These are phyloP conservation scores for Xylogone sp. DNA, from an alignment of 2,329 filamentous ascomycete species.

Conservation along the genomic window DNA sequence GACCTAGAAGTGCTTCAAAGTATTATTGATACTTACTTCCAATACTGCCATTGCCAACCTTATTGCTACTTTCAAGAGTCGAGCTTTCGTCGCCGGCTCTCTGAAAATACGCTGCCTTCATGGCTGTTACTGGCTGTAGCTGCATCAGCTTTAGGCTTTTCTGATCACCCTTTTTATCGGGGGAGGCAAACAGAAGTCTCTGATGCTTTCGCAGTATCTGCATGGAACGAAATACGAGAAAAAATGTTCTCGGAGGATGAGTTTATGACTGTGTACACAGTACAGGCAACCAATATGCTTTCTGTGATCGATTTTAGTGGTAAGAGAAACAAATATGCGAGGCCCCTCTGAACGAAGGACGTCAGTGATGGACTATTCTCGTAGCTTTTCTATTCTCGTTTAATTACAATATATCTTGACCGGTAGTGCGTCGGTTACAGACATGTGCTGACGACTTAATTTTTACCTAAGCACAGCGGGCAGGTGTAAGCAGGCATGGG, in stretches of 20 bases:
- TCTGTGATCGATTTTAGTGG: conserved; percentile 35
- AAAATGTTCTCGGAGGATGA: background rate
- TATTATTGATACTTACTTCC: background rate
- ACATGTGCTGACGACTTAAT: too few relatives aligned
- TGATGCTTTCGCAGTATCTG: background rate
- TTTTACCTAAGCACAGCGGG: background rate
- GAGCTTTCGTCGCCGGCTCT: background rate
- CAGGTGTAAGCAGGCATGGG: conserved; percentile 26
- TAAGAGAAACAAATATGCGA: conserved; percentile 16
- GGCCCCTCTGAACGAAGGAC: background rate
- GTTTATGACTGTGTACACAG: background rate
- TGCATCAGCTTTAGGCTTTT: background rate
- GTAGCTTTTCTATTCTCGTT: too few relatives aligned
- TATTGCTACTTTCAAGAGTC: background rate
- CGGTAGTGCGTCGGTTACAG: too few relatives aligned
- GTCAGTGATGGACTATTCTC: too few relatives aligned
- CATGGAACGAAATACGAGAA: background rate
- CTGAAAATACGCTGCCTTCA: background rate
- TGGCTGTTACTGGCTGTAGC: background rate
- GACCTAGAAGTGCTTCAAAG: background rate
- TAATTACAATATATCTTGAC: too few relatives aligned
- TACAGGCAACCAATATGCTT: conserved; percentile 32
- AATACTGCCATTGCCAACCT: conserved; percentile 12
- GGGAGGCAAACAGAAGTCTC: background rate
- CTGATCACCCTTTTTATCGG: background rate